Conservation (phyloP, 257 asterid species). For the Lycium ferocissimum region DNA sequence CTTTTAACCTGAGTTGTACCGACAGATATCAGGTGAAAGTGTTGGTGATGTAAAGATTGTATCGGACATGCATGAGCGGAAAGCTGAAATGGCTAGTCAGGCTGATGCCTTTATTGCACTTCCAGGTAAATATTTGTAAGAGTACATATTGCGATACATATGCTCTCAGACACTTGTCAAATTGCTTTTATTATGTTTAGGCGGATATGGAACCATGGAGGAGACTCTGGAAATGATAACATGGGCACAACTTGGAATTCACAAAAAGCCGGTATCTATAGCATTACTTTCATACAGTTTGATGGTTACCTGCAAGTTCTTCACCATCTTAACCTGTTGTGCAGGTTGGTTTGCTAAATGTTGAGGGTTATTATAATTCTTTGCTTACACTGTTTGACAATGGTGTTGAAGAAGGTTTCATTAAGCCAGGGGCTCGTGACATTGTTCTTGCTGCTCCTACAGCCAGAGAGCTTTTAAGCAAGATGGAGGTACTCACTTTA, state of each 20-base stretch:
- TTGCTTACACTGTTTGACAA: slow-evolving; percentile 87
- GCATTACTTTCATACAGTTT: background rate
- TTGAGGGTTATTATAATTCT: slow-evolving; percentile 91
- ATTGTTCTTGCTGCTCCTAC: slow-evolving; percentile 91
- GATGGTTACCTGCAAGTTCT: background rate
- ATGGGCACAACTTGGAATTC: slow-evolving; percentile 99
- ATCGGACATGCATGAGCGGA: slow-evolving; percentile 97
- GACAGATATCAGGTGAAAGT: slow-evolving; percentile 91
- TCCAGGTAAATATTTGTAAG: slow-evolving; percentile 65
- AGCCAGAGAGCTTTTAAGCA: slow-evolving; percentile 73
- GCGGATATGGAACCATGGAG: slow-evolving; percentile 99
- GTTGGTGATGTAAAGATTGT: slow-evolving; percentile 94
- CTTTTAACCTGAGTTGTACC: slow-evolving; percentile 29
- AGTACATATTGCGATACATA: background rate
- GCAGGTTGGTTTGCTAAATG: slow-evolving; percentile 95
- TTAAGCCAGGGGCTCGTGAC: slow-evolving; percentile 81
- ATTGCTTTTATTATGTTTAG: slow-evolving; percentile 48
- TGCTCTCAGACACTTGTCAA: background rate
- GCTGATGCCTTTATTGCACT: slow-evolving; percentile 98
- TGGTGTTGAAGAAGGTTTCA: slow-evolving; percentile 98
- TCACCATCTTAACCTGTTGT: slow-evolving; percentile 30
- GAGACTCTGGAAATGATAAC: slow-evolving; percentile 96
- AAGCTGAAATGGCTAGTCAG: slow-evolving; percentile 91
- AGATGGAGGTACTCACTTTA: slow-evolving; percentile 74
- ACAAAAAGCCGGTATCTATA: slow-evolving; percentile 72